These are phyloP conservation scores for Dactylis glomerata DNA, from an alignment of 176 grass and related monocot genomes.

Conservation along the genomic window DNA sequence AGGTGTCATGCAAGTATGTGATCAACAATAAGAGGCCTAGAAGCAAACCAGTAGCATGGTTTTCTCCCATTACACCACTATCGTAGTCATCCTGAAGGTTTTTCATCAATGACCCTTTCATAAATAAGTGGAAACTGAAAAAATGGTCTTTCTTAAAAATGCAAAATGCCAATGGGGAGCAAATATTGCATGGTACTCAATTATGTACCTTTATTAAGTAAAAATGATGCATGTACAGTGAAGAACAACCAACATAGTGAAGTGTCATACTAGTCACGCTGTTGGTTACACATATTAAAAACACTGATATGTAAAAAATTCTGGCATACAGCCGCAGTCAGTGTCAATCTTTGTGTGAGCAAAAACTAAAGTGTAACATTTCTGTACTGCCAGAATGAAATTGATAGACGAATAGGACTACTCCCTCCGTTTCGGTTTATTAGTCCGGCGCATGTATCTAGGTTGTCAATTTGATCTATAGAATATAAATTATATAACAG, in stretches of 20 bases:
- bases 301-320: neutral
- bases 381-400: neutral
- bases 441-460: no score
- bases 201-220: neutral
- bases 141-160: neutral
- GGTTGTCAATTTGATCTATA: no score
- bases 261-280: neutral
- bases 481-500: no score
- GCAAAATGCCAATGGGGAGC: neutral
- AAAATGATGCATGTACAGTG: neutral
- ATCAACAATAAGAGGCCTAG: neutral
- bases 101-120: neutral
- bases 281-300: constrained; percentile 6
- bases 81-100: neutral
- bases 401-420: no score
- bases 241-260: neutral
- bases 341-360: neutral
- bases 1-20: constrained; percentile 14
- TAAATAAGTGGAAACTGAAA: neutral
- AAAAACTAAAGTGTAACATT: constrained; percentile 1
- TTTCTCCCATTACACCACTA: constrained; percentile 1
- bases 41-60: neutral
- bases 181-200: neutral
- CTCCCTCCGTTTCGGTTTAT: no score
- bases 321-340: neutral